Evolutionary conservation across 2,329 filamentous ascomycete species (phyloP), one percentile per base, ranked within the genome.

Genomic region (Verticillium nubilum): DNA sequence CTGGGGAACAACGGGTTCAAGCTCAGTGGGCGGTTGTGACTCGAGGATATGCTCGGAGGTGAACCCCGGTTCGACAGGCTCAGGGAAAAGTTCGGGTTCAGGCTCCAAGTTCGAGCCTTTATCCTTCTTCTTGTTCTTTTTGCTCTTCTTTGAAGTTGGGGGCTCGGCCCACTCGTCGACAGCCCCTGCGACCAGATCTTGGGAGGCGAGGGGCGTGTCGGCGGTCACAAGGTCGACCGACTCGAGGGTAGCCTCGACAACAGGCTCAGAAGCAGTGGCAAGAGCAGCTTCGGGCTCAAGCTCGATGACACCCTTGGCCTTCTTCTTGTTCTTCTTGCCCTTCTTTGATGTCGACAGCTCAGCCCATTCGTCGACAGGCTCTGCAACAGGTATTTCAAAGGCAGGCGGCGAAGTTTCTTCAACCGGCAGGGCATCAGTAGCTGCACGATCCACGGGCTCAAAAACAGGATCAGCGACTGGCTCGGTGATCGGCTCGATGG

Each of bases 51-150:
- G 28, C 26, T 29, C 27, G 15, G 52, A 6, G 3, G 28, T 19
- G 19, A 19, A 13, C 23, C 13, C 47, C 47, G 26, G n/a, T 9
- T 37, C 53, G 27, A 55, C 54, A 56, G 42, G 42, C 42, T 23
- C 19, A 19, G 42, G 23, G 25, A 23, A n/a, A n/a, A n/a, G n/a
- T n/a, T n/a, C n/a, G n/a, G n/a, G n/a, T n/a, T n/a, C 54, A 29
- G 29, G 29, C 4, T 50, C 42, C 42, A 53, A 7, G 26, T 12
- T 29, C 15, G 15, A 27, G 15, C 25, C 27, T 37, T 57, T 66
- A 56, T 66, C 63, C 61, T 72, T 69, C 61, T 70, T 56, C 54
- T 56, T 56, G 33, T 56, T 56, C 27, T 56, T 56, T 33, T 56
- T 56, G 25, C 54, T 15, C 54, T 56, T 56, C 25, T 56, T 56